Percentiles rank a stretch among this genome's conserved stretches.
Conservation (phyloP, 768 basidiomycete species). For the Lactarius psammicola region DNA sequence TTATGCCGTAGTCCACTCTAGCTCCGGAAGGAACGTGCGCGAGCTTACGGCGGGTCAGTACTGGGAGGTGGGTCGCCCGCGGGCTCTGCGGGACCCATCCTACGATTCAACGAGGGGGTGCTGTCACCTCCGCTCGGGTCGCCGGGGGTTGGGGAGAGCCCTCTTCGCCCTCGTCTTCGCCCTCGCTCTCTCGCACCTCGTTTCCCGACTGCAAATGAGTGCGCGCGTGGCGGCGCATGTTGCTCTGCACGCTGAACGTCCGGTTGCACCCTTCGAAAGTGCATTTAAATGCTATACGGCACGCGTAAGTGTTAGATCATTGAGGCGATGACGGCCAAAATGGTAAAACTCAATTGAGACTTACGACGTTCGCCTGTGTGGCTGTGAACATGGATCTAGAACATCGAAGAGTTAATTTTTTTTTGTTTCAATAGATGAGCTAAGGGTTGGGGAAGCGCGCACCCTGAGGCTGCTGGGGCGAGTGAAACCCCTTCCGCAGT, state of each 20-base stretch:
- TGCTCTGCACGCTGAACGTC: slow-evolving; percentile 82
- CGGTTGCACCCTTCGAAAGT: slow-evolving; percentile 74
- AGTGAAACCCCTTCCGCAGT: slow-evolving; percentile 80
- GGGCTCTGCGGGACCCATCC: slow-evolving; percentile 9
- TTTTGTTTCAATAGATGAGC: slow-evolving; percentile 10
- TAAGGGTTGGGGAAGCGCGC: slow-evolving; percentile 5
- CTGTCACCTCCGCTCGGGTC: background rate
- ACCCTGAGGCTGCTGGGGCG: slow-evolving; percentile 83
- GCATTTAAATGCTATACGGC: slow-evolving; percentile 63
- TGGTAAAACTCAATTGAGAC: slow-evolving; percentile 32
- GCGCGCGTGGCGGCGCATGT: slow-evolving; percentile 84
- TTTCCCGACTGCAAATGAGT: slow-evolving; percentile 48
- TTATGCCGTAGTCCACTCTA: slow-evolving; percentile 4
- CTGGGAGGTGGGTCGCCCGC: slow-evolving; percentile 7
- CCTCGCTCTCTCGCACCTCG: slow-evolving; percentile 21
- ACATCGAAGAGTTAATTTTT: slow-evolving; percentile 7
- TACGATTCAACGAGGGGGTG: slow-evolving; percentile 11
- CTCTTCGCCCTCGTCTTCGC: slow-evolving; percentile 27
- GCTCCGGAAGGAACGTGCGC: slow-evolving; percentile 11
- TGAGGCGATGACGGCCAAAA: slow-evolving; percentile 18
- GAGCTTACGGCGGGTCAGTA: slow-evolving; percentile 3
- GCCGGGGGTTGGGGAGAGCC: slow-evolving; percentile 24
- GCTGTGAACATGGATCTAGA: slow-evolving; percentile 78
- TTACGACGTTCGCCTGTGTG: slow-evolving; percentile 85
- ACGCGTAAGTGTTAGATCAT: slow-evolving; percentile 7